phyloP scores from a whole-genome alignment of 2,329 filamentous ascomycete species.

The Colletotrichum lentis region DNA sequence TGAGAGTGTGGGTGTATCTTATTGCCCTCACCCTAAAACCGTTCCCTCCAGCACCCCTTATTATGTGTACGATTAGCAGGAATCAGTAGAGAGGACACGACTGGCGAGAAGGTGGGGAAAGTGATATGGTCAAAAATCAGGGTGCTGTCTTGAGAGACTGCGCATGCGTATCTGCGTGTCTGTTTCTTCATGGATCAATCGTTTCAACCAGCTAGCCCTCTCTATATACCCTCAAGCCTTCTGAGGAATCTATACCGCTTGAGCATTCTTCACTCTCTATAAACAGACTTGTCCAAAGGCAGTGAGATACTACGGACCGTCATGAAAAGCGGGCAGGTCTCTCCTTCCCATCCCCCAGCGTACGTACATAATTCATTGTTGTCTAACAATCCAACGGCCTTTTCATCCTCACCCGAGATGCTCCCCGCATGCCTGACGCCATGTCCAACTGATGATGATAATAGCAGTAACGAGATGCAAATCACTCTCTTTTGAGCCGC shows the following conservation, averaged over 20 bases:
- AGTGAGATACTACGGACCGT: not conserved
- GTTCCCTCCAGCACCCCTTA: not conserved
- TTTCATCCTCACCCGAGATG: conserved; percentile 23
- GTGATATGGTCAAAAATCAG: not conserved
- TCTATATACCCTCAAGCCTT: conserved; percentile 10
- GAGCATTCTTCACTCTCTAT: conserved; percentile 2
- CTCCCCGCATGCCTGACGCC: conserved; percentile 29
- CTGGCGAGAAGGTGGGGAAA: not conserved
- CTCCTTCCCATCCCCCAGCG: conserved; percentile 2
- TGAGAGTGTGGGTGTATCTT: not conserved
- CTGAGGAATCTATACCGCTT: conserved; percentile 16
- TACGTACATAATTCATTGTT: conserved; percentile 24
- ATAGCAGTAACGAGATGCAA: conserved; percentile 32
- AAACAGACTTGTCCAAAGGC: conserved; percentile 12
- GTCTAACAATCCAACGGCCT: conserved; percentile 22
- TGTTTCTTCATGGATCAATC: not conserved
- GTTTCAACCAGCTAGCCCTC: conserved; percentile 1
- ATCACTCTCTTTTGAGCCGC: conserved; percentile 31
- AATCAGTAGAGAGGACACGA: not conserved
- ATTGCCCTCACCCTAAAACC: not conserved
- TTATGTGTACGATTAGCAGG: too few relatives aligned
- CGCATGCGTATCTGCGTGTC: not conserved
- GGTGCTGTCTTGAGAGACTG: too few relatives aligned
- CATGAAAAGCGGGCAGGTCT: conserved; percentile 3
- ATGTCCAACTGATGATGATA: conserved; percentile 17